Base-by-base conservation (phyloP, 2,329 filamentous ascomycete genomes). In the Tolypocladium tundrense region DNA sequence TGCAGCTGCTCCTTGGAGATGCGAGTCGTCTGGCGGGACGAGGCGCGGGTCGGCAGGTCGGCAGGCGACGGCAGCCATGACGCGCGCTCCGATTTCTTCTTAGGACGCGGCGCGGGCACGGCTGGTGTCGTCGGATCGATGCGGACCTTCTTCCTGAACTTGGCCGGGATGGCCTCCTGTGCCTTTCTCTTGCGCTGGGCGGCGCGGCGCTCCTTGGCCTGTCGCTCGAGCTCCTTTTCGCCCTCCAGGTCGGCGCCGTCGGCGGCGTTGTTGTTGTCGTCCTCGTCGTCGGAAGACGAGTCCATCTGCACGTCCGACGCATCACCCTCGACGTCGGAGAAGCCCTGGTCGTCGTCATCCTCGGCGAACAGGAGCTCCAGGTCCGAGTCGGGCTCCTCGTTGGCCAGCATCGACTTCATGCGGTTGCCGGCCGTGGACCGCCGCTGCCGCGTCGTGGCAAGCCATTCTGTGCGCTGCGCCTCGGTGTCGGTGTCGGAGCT, bases 391-490 rank as follows among this genome's bases (percentile, higher is more conserved):
- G 85, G 85, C 60, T 86, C 86, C 68, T 91, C 88, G 63, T 87
- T 86, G 57, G 88, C 85, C 52, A 94, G 77, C 69, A 96, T 84
- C 54, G 84, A 84, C 65, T 88, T 86, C 80, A 96, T 88, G 62
- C 90, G 86, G 69, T 91, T 92, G 59, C 91, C 91, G 24, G 91
- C 91, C 0, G 89, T 96, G 14, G 87, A 86, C 62, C 91, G 87
- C 71, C 85, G 89, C 63, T 84, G 78, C 60, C 91, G 87, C 42
- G 84, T 84, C 6, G 87, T 89, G 52, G 87, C 87, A 42, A 93
- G 81, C 79, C 86, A 88, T 77, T 90, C 84, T 56, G 87, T 74
- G 60, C 72, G 65, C 4, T 70, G 63, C 48, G 63, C 65, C 8
- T 51, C 45, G 64, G 70, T 68, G 58, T 73, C 74, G 62, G 68